A percentile compares a stretch with the other conserved stretches of the same genome.
These are phyloP conservation scores for Annulohypoxylon moriforme DNA, from an alignment of 495 filamentous ascomycete genomes.

Conservation along the genomic window DNA sequence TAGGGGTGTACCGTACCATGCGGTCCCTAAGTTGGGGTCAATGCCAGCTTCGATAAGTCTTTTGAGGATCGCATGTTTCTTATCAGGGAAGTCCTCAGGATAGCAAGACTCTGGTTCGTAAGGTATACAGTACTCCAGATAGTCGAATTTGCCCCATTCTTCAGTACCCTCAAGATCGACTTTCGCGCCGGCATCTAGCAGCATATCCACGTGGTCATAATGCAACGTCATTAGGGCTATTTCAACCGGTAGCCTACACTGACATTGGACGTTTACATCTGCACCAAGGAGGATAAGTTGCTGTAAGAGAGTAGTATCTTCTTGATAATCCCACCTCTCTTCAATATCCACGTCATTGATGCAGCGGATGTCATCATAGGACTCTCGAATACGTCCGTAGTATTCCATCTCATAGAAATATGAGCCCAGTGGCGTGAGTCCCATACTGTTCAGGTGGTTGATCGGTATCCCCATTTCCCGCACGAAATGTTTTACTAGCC, in stretches of 20 bases:
- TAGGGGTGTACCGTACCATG: background rate
- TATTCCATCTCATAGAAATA: too few species aligned
- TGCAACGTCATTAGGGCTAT: background rate
- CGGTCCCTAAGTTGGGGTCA: slow-evolving; percentile 1
- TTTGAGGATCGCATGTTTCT: background rate
- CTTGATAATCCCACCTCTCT: too few species aligned
- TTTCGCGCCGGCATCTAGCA: slow-evolving; percentile 19
- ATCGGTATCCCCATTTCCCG: background rate
- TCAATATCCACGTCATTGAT: too few species aligned
- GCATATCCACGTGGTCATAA: background rate
- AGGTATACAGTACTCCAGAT: too few species aligned
- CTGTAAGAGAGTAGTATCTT: background rate
- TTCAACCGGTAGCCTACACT: background rate
- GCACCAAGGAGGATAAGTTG: slow-evolving; percentile 13
- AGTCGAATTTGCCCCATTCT: too few species aligned
- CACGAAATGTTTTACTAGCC: slow-evolving; percentile 4
- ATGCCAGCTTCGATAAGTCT: slow-evolving; percentile 2
- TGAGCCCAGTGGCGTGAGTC: too few species aligned
- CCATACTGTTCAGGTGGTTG: background rate
- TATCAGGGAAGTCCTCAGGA: too few species aligned
- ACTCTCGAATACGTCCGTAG: too few species aligned
- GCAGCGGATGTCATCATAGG: too few species aligned
- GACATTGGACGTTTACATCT: background rate
- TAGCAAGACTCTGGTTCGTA: too few species aligned
- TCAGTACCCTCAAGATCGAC: background rate